Conservation (phyloP, 2,329 filamentous ascomycete genomes). For the Pseudopithomyces chartarum region DNA sequence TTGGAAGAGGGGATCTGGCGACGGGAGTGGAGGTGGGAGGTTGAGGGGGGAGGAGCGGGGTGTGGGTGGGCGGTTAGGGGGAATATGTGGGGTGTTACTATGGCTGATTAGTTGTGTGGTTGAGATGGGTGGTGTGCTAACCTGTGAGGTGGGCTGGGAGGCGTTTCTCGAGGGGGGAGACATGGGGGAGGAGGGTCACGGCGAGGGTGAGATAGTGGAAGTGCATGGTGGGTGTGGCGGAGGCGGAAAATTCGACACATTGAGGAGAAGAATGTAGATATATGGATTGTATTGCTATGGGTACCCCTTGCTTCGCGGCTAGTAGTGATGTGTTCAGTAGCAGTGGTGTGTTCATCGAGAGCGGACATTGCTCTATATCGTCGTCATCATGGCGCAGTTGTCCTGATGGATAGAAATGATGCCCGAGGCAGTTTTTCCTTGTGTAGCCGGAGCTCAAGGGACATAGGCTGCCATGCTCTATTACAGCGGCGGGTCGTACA, state of each 20-base stretch:
- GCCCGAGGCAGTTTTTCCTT: neutral
- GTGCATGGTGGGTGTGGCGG: conserved; percentile 9
- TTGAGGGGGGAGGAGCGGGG: neutral
- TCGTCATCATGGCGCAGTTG: neutral
- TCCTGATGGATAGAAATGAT: neutral
- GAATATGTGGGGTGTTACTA: conserved; percentile 19
- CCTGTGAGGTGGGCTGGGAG: conserved; percentile 11
- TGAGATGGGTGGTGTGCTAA: neutral
- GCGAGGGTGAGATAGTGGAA: neutral
- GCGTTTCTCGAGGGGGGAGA: conserved; percentile 2
- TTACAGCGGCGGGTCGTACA: conserved; percentile 13
- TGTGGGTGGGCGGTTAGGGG: conserved; percentile 9
- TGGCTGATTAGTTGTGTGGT: neutral
- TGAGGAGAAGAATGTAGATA: neutral
- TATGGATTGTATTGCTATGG: neutral
- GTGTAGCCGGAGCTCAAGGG: neutral
- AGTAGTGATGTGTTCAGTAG: neutral
- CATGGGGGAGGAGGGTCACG: neutral
- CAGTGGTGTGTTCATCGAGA: neutral
- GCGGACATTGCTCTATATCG: neutral
- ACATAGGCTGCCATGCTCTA: conserved; percentile 14
- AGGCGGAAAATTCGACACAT: neutral
- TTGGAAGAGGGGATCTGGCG: neutral
- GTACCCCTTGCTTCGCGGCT: conserved; percentile 4
- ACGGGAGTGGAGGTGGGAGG: neutral